Conservation (phyloP, 2,329 filamentous ascomycete species). For the Clarireedia sp. region DNA sequence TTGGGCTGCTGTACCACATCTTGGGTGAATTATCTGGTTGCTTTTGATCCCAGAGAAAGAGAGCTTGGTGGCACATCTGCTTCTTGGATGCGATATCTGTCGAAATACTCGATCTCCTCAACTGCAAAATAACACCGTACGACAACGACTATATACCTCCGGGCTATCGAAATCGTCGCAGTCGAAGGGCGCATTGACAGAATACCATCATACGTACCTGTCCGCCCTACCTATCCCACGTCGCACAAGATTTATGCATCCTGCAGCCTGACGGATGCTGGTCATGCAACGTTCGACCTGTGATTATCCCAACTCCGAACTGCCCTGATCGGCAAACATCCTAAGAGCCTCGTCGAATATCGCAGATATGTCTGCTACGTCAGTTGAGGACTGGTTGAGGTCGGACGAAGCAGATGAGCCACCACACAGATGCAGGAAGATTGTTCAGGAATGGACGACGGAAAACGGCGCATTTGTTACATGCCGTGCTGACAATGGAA, state of each 20-base stretch:
- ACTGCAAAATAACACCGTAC: neutral
- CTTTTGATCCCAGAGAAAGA: neutral
- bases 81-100: slow-evolving; percentile 1
- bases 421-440: slow-evolving; percentile 30
- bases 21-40: neutral
- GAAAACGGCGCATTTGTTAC: slow-evolving; percentile 29
- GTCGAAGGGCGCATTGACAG: neutral
- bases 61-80: slow-evolving; percentile 17
- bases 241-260: slow-evolving; percentile 28
- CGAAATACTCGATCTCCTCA: slow-evolving; percentile 8
- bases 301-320: slow-evolving; percentile 17
- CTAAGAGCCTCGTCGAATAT: slow-evolving; percentile 6
- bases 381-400: slow-evolving; percentile 29
- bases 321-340: slow-evolving; percentile 15
- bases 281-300: slow-evolving; percentile 24
- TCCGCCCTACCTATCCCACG: slow-evolving; percentile 9
- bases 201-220: slow-evolving; percentile 5
- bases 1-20: neutral
- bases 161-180: neutral
- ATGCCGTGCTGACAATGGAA: slow-evolving; percentile 32
- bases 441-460: slow-evolving; percentile 27
- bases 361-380: slow-evolving; percentile 27
- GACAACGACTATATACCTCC: slow-evolving; percentile 1
- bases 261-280: slow-evolving; percentile 28
- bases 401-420: slow-evolving; percentile 22